A percentile compares a stretch with the other conserved stretches of the same genome.
Conservation (phyloP, 2,329 filamentous ascomycete species). For the Fusarium transvaalense region DNA sequence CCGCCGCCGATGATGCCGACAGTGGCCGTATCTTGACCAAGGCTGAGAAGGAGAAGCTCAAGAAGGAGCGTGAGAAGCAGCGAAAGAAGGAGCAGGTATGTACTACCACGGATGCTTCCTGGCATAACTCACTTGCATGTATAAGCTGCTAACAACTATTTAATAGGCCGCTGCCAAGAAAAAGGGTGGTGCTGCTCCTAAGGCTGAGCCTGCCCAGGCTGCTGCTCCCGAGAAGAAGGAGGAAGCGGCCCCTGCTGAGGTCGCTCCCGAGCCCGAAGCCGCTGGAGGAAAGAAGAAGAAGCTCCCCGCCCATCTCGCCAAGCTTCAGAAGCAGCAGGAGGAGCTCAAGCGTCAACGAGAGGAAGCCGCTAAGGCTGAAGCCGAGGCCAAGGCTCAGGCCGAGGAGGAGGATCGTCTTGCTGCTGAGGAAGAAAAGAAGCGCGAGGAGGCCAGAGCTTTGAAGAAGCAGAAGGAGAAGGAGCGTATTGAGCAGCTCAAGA, state of each 20-base stretch:
- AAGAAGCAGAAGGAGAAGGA: conserved; percentile 92
- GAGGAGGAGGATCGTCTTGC: conserved; percentile 74
- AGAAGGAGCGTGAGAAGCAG: conserved; percentile 98
- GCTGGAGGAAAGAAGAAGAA: conserved; percentile 85
- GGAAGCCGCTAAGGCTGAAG: conserved; percentile 70
- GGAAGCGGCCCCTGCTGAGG: conserved; percentile 61
- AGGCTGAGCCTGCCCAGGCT: conserved; percentile 47
- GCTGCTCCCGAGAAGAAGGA: conserved; percentile 71
- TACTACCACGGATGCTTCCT: not conserved
- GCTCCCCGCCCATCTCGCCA: conserved; percentile 77
- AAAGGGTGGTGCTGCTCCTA: conserved; percentile 65
- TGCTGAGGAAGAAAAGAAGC: conserved; percentile 76
- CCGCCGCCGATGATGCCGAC: conserved; percentile 66
- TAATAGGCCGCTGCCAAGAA: conserved; percentile 78
- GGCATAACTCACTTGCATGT: not conserved
- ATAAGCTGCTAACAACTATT: conserved; percentile 26
- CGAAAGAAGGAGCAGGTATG: conserved; percentile 95
- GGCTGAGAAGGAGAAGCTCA: conserved; percentile 97
- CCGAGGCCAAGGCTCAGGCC: conserved; percentile 73
- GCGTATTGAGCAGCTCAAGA: conserved; percentile 87
- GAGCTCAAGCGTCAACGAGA: conserved; percentile 75
- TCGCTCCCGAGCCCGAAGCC: conserved; percentile 49
- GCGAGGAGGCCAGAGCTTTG: conserved; percentile 78
- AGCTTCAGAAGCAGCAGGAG: conserved; percentile 86
- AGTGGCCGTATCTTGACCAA: conserved; percentile 86